Evolutionary conservation across 2,329 filamentous ascomycete genomes (phyloP).

Genomic region (Microcyclosporella mali): DNA sequence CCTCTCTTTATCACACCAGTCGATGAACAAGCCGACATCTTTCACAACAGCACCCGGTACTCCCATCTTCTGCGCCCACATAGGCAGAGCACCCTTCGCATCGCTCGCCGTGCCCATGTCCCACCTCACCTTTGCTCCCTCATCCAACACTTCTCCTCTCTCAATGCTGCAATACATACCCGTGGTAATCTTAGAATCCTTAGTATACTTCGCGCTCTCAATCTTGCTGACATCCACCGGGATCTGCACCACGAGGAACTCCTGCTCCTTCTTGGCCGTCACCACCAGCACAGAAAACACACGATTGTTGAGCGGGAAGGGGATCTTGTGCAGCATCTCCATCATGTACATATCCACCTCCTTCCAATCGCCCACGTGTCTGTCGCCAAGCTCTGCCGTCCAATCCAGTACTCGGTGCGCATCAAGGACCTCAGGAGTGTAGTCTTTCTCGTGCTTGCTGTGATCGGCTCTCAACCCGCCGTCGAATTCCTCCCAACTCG

Average conservation of each 20-base stretch:
- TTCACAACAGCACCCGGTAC: constrained; percentile 60
- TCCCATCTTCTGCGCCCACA: constrained; percentile 58
- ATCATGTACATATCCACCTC: constrained; percentile 43
- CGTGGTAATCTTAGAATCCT: constrained; percentile 39
- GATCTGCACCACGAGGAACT: constrained; percentile 35
- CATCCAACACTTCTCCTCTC: constrained; percentile 45
- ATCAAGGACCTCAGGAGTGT: constrained; percentile 52
- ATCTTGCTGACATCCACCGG: constrained; percentile 33
- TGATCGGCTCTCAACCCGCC: constrained; percentile 54
- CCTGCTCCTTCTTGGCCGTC: constrained; percentile 35
- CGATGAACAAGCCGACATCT: constrained; percentile 64
- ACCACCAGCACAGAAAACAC: constrained; percentile 63
- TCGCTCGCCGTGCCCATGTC: constrained; percentile 71
- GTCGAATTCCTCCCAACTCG: constrained; percentile 59
- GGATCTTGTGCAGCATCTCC: constrained; percentile 62
- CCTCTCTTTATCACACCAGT: constrained; percentile 44
- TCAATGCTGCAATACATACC: constrained; percentile 63
- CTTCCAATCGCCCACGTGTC: constrained; percentile 26
- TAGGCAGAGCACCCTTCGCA: constrained; percentile 60
- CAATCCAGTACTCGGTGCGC: constrained; percentile 41
- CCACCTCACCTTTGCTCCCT: constrained; percentile 55
- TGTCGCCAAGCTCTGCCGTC: constrained; percentile 30
- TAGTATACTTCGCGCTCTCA: constrained; percentile 30
- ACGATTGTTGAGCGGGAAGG: constrained; percentile 55
- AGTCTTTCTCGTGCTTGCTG: constrained; percentile 51